These are phyloP conservation scores for Colletotrichum euphorbiae DNA, from an alignment of 2,329 filamentous ascomycete genomes.

Conservation along the genomic window DNA sequence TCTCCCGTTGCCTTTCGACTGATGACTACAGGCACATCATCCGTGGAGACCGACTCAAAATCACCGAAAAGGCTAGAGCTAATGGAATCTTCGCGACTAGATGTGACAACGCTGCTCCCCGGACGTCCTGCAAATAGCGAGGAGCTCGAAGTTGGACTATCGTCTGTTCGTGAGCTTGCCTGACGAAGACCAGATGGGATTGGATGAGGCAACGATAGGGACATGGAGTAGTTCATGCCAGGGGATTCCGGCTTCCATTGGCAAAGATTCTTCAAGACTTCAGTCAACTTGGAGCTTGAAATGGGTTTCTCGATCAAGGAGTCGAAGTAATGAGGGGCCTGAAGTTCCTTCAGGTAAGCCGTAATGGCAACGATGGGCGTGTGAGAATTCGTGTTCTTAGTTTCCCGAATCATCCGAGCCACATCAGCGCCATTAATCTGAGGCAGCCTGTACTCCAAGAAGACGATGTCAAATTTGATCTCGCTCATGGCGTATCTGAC, in stretches of 20 bases:
- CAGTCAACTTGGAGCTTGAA: constrained; percentile 88
- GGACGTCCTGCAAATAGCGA: constrained; percentile 76
- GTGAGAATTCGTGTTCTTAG: constrained; percentile 92
- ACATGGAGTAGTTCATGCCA: constrained; percentile 54
- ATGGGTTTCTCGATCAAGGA: constrained; percentile 96
- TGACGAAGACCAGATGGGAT: constrained; percentile 75
- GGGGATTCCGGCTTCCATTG: constrained; percentile 87
- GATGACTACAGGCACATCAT: constrained; percentile 82
- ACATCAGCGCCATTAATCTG: constrained; percentile 96
- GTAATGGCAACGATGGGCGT: constrained; percentile 98
- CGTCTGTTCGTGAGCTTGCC: constrained; percentile 72
- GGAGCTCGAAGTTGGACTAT: constrained; percentile 86
- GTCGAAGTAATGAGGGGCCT: constrained; percentile 95
- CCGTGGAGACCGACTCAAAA: constrained; percentile 79
- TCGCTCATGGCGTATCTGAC: constrained; percentile 95
- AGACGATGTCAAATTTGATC: constrained; percentile 98
- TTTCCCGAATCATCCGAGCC: constrained; percentile 96
- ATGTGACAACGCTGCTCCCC: constrained; percentile 81
- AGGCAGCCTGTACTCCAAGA: constrained; percentile 96
- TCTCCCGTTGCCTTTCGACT: constrained; percentile 80
- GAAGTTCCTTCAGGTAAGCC: constrained; percentile 96
- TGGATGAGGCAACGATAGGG: constrained; percentile 65
- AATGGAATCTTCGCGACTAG: constrained; percentile 89
- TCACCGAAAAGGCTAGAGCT: constrained; percentile 91
- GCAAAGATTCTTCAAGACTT: constrained; percentile 88